A percentile compares a stretch with the other conserved stretches of the same genome.
These are phyloP conservation scores for Aspergillus incahuasiensis DNA, from an alignment of 495 filamentous ascomycete genomes.

Conservation along the genomic window DNA sequence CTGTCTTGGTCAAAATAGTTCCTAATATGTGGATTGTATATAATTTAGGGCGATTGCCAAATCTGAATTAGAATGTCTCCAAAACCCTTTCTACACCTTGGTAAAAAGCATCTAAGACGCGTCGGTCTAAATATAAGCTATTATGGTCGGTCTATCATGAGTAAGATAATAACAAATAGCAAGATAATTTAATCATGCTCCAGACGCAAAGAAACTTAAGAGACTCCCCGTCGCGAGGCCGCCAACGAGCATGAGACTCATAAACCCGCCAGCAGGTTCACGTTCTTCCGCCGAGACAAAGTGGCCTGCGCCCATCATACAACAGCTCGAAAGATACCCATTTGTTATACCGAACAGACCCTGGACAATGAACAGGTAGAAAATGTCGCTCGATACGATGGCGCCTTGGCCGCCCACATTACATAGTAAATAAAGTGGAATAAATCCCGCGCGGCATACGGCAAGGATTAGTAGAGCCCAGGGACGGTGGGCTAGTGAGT, in stretches of 20 bases:
- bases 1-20: too few relatives aligned
- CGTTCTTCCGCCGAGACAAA: conserved; percentile 75
- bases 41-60: too few relatives aligned
- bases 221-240: conserved; percentile 83
- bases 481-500: conserved; percentile 60
- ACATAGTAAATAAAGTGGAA: conserved; percentile 86
- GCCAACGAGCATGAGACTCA: conserved; percentile 81
- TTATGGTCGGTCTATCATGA: too few relatives aligned
- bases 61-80: too few relatives aligned
- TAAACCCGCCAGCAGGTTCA: conserved; percentile 88
- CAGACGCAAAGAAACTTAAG: conserved; percentile 72
- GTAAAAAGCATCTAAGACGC: too few relatives aligned
- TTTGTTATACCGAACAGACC: conserved; percentile 78
- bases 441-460: conserved; percentile 59
- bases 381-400: conserved; percentile 69
- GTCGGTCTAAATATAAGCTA: too few relatives aligned
- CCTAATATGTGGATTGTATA: too few relatives aligned
- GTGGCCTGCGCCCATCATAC: conserved; percentile 84
- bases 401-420: conserved; percentile 71
- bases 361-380: conserved; percentile 83
- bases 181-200: conserved; percentile 16
- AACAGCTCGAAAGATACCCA: conserved; percentile 75
- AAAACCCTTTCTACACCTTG: too few relatives aligned
- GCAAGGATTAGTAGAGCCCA: conserved; percentile 57
- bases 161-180: neutral